phyloP scores from a whole-genome alignment of 1,139 yeast genomes.

The Ogataea hybrid region DNA sequence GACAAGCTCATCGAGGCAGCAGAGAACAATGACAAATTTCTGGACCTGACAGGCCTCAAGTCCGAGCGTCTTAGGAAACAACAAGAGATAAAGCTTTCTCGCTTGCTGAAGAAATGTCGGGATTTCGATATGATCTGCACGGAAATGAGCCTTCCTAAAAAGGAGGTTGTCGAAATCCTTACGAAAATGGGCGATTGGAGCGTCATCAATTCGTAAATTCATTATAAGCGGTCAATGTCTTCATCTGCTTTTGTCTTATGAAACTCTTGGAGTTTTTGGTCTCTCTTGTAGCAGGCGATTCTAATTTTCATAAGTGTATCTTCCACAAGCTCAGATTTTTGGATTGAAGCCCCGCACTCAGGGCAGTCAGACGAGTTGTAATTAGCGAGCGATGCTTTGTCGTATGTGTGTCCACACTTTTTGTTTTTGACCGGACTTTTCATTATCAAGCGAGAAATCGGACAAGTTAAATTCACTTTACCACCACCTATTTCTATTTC shows the following conservation, averaged over 20 bases:
- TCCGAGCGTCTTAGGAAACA: constrained; percentile 31
- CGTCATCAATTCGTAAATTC: constrained; percentile 38
- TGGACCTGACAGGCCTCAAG: constrained; percentile 27
- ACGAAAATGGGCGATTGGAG: constrained; percentile 44
- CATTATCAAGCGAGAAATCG: constrained; percentile 54
- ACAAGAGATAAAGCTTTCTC: constrained; percentile 40
- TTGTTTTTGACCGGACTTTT: constrained; percentile 51
- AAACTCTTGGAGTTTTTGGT: constrained; percentile 20
- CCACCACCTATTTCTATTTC: constrained; percentile 69
- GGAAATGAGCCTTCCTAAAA: constrained; percentile 54
- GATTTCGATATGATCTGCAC: constrained; percentile 75
- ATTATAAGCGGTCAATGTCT: constrained; percentile 23
- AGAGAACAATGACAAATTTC: constrained; percentile 16
- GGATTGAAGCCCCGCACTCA: constrained; percentile 42
- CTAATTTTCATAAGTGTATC: constrained; percentile 53
- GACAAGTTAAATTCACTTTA: constrained; percentile 60
- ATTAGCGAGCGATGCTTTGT: constrained; percentile 41
- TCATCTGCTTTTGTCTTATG: constrained; percentile 19
- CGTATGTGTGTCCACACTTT: constrained; percentile 62
- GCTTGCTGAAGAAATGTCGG: constrained; percentile 55
- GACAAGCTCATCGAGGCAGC: constrained; percentile 11
- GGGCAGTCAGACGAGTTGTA: constrained; percentile 41
- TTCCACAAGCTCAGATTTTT: constrained; percentile 35
- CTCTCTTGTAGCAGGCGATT: constrained; percentile 39
- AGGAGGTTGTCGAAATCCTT: constrained; percentile 52